Percentiles rank a stretch among this genome's conserved stretches.
phyloP scores from a whole-genome alignment of 805 yeast species.

The Schwanniomyces pseudopolymorphus region DNA sequence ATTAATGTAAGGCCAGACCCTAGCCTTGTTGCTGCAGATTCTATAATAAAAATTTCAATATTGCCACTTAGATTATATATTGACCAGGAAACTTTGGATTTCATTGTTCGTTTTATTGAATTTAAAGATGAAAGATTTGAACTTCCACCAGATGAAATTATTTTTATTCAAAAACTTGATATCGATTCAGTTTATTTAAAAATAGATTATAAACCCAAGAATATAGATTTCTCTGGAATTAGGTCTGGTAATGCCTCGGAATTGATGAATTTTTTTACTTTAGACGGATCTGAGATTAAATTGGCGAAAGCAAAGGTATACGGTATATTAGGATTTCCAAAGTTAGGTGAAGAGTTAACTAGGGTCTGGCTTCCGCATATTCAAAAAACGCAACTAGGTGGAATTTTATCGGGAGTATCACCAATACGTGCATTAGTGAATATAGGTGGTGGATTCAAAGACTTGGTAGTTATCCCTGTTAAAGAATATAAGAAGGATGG shows the following conservation, averaged over 20 bases:
- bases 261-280: constrained; percentile 80
- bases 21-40: constrained; percentile 66
- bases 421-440: constrained; percentile 77
- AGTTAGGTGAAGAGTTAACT: constrained; percentile 54
- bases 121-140: constrained; percentile 73
- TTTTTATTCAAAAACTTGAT: constrained; percentile 67
- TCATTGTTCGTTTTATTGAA: constrained; percentile 73
- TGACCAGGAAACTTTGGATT: constrained; percentile 92
- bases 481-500: constrained; percentile 76
- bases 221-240: constrained; percentile 79
- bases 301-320: constrained; percentile 61
- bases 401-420: constrained; percentile 79
- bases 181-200: constrained; percentile 60
- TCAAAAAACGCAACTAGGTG: constrained; percentile 73
- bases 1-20: constrained; percentile 65
- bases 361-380: constrained; percentile 89
- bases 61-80: constrained; percentile 81
- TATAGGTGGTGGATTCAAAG: constrained; percentile 75
- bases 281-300: constrained; percentile 79
- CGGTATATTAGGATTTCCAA: constrained; percentile 76
- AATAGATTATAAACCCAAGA: constrained; percentile 90
- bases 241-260: constrained; percentile 86
- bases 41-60: constrained; percentile 50
- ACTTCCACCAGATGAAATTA: constrained; percentile 61
- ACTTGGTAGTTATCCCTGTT: constrained; percentile 70